A percentile compares a stretch with the other conserved stretches of the same genome.
Evolutionary conservation across 2,329 filamentous ascomycete species (phyloP).

Genomic region (Colletotrichum falcatum): DNA sequence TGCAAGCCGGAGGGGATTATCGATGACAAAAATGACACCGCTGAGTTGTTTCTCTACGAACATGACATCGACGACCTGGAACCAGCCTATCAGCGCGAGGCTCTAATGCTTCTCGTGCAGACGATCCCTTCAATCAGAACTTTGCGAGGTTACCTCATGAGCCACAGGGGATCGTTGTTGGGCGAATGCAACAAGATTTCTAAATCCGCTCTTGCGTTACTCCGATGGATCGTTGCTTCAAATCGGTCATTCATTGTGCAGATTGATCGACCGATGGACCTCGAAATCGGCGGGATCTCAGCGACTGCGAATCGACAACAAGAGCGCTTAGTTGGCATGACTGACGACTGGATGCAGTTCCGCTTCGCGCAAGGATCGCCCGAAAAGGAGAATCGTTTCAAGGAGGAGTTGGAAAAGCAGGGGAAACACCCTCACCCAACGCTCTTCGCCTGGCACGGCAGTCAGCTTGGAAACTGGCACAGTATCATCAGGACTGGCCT

Average conservation of each 20-base stretch:
- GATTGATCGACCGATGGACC: constrained; percentile 62
- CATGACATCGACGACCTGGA: constrained; percentile 68
- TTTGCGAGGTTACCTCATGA: constrained; percentile 64
- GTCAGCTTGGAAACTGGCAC: constrained; percentile 83
- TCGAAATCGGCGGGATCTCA: constrained; percentile 5
- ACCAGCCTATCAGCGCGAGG: constrained; percentile 58
- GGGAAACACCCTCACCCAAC: constrained; percentile 67
- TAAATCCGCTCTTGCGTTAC: constrained; percentile 72
- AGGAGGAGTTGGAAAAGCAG: constrained; percentile 67
- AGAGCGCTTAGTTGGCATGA: constrained; percentile 72
- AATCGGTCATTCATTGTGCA: constrained; percentile 89
- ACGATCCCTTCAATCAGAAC: constrained; percentile 71
- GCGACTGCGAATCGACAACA: constrained; percentile 45
- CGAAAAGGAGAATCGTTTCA: constrained; percentile 85
- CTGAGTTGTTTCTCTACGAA: constrained; percentile 58
- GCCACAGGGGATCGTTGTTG: constrained; percentile 54
- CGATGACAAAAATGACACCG: constrained; percentile 25
- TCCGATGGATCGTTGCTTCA: constrained; percentile 91
- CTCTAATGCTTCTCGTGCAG: constrained; percentile 65
- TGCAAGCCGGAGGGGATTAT: neutral
- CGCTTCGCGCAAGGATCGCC: constrained; percentile 89
- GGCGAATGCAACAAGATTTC: constrained; percentile 67
- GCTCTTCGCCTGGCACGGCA: constrained; percentile 90
- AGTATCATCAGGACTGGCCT: constrained; percentile 87
- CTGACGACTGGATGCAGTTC: constrained; percentile 78